Percentiles rank a stretch among this genome's conserved stretches.
Conservation (phyloP, 108 stramenopile species). For the Cyclostephanos invisitatus region DNA sequence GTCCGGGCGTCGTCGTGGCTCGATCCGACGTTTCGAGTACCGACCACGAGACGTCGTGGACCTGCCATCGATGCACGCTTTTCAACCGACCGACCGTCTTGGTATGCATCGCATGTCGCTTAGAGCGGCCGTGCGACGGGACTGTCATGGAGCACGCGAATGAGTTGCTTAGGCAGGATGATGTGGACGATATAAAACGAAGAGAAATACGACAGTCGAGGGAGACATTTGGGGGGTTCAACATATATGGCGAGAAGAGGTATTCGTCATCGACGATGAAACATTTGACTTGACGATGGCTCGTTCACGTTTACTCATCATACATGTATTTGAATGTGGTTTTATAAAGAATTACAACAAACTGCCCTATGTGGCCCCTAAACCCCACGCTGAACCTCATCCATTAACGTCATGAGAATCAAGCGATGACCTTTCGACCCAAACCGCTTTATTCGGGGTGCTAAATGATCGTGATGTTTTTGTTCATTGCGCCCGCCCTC, state of each 20-base stretch:
- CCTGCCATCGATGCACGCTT: constrained; percentile 35
- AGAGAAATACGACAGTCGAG: constrained; percentile 25
- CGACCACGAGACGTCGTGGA: constrained; percentile 1
- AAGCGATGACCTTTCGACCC: no score
- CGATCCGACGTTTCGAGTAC: not conserved
- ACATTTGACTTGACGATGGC: constrained; percentile 17
- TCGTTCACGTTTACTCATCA: no score
- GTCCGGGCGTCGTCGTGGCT: not conserved
- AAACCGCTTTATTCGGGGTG: no score
- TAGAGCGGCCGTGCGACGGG: constrained; percentile 28
- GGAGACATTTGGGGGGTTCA: constrained; percentile 36
- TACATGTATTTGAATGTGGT: no score
- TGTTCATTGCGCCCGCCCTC: no score
- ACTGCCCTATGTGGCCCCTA: no score
- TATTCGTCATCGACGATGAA: constrained; percentile 11
- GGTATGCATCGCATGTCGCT: constrained; percentile 41
- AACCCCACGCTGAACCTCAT: no score
- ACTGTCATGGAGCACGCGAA: not conserved
- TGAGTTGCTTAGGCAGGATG: not conserved
- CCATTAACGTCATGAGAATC: no score
- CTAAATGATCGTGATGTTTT: no score
- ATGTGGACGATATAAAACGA: constrained; percentile 4
- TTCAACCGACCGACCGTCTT: constrained; percentile 20
- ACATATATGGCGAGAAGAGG: constrained; percentile 35
- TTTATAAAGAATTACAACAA: no score